These are phyloP conservation scores for Vanrija sp. DNA, from an alignment of 1,284 basidiomycete genomes.

Conservation along the genomic window DNA sequence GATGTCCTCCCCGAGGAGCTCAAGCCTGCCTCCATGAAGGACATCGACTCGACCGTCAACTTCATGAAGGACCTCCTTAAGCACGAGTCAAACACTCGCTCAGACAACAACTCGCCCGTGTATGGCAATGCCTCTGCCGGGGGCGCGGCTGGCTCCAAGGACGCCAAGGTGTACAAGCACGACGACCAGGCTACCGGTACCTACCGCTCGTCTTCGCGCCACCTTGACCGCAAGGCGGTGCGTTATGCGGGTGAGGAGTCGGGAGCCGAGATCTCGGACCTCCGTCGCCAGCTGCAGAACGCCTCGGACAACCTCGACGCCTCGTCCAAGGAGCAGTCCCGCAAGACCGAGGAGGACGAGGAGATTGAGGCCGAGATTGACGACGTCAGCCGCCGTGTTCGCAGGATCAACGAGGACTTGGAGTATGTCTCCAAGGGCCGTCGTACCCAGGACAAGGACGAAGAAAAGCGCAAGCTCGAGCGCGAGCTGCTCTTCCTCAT, in stretches of 20 bases:
- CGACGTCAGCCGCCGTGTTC: constrained; percentile 79
- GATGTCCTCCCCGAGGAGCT: constrained; percentile 83
- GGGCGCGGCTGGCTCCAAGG: constrained; percentile 60
- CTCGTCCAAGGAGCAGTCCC: constrained; percentile 59
- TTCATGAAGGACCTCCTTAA: constrained; percentile 86
- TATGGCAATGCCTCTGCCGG: constrained; percentile 56
- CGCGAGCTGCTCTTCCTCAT: constrained; percentile 79
- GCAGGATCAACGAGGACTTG: constrained; percentile 86
- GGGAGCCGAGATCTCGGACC: constrained; percentile 71
- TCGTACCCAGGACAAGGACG: constrained; percentile 68
- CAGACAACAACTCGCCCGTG: constrained; percentile 52
- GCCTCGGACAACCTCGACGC: constrained; percentile 79
- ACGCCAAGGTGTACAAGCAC: constrained; percentile 92
- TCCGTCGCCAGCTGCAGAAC: constrained; percentile 80
- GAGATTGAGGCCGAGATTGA: constrained; percentile 84
- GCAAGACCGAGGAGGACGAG: constrained; percentile 73
- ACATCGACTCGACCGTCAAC: constrained; percentile 86
- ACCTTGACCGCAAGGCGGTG: constrained; percentile 80
- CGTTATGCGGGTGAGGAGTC: constrained; percentile 69
- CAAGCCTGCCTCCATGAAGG: constrained; percentile 84
- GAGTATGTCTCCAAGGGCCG: constrained; percentile 83
- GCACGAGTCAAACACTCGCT: constrained; percentile 66
- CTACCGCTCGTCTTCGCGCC: constrained; percentile 82
- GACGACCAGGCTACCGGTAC: constrained; percentile 56
- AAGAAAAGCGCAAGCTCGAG: constrained; percentile 82